These are phyloP conservation scores for Neofusicoccum parvum DNA, from an alignment of 2,329 filamentous ascomycete genomes.

Conservation along the genomic window DNA sequence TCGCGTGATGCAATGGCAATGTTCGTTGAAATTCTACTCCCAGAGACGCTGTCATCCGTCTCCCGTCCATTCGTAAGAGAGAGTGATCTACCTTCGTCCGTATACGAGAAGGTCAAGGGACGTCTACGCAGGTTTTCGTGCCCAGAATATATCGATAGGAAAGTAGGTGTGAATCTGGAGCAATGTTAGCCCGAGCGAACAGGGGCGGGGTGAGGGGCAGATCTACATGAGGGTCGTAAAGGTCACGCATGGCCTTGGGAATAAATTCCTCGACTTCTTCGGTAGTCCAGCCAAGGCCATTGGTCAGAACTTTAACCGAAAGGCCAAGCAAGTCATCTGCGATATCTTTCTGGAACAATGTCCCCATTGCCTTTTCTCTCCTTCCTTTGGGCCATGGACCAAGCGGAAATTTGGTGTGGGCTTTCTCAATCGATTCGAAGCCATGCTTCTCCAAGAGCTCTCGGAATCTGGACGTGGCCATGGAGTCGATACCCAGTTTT, in stretches of 20 bases:
- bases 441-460: slow-evolving; percentile 45
- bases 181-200: neutral
- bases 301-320: slow-evolving; percentile 26
- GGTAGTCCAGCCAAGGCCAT: slow-evolving; percentile 28
- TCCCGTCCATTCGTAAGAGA: neutral
- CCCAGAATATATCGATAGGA: slow-evolving; percentile 18
- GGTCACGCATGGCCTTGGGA: slow-evolving; percentile 21
- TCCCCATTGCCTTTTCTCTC: slow-evolving; percentile 53
- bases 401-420: slow-evolving; percentile 39
- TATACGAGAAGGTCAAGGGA: no score
- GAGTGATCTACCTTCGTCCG: neutral
- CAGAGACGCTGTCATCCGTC: neutral
- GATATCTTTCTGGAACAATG: slow-evolving; percentile 36
- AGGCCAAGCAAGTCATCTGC: slow-evolving; percentile 29
- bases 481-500: slow-evolving; percentile 45
- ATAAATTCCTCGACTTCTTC: slow-evolving; percentile 25
- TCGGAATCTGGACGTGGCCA: slow-evolving; percentile 42
- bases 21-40: neutral
- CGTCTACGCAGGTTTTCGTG: neutral
- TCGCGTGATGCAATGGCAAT: neutral
- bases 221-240: slow-evolving; percentile 24
- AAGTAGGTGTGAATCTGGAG: slow-evolving; percentile 17
- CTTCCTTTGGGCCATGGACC: slow-evolving; percentile 52
- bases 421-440: slow-evolving; percentile 48
- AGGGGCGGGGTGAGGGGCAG: neutral